Conservation (phyloP, 331 rosid species). For the Malus hybrid region DNA sequence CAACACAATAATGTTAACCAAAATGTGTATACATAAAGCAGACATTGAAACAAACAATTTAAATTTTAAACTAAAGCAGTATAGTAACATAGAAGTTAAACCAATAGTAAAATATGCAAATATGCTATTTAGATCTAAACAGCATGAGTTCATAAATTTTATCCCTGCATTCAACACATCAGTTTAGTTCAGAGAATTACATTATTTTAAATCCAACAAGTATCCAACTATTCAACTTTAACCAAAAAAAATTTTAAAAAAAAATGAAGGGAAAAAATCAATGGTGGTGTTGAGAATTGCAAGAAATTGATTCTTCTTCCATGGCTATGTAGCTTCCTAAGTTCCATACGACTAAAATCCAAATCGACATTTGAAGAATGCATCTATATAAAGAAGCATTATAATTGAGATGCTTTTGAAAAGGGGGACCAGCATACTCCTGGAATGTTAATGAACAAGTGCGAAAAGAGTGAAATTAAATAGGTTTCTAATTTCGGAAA, state of each 20-base stretch:
- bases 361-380: conserved; percentile 12
- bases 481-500: conserved; percentile 15
- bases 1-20: conserved; percentile 14
- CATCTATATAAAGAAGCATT: conserved; percentile 24
- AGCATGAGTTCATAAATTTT: not conserved
- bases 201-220: not conserved
- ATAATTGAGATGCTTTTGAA: conserved; percentile 23
- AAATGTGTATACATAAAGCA: not conserved
- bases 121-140: not conserved
- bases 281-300: not conserved
- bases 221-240: not conserved
- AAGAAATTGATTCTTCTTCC: not conserved
- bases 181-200: not conserved
- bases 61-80: not conserved
- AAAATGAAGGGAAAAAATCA: not conserved
- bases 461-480: conserved; percentile 1
- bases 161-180: not conserved
- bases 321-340: not conserved
- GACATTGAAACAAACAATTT: not conserved
- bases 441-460: conserved; percentile 15
- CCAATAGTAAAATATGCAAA: not conserved
- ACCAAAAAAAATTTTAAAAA: not conserved
- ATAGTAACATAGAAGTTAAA: not conserved
- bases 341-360: conserved; percentile 15
- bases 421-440: conserved; percentile 29